Base-by-base conservation (phyloP, 2,329 filamentous ascomycete genomes). In the Diplodia sapinea region DNA sequence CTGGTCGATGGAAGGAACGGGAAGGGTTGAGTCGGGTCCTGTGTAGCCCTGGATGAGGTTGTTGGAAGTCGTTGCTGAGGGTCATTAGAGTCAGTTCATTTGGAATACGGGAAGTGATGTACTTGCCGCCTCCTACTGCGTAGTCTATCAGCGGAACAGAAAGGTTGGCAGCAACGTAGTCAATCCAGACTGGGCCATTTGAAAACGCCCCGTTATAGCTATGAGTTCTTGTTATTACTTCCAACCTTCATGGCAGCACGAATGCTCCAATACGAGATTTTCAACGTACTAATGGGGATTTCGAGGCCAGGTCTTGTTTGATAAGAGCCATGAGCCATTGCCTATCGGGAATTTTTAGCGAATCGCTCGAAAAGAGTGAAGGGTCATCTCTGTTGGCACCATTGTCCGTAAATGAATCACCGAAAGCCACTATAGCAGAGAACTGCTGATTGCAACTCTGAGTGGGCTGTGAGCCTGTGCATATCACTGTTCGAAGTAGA, bases 41-140 rank as follows among this genome's bases (percentile, higher is more conserved):
- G 55, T 59, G 23, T 59, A 59, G 20, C 55, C 55, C 40, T 59
- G 55, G 8, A 59, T 23, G 2, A 59, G 55, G 36, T 33, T 31
- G 13, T 43, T 43, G 1, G 55, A 40, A 0, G 55, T 43, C 11
- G 55, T 59, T 43, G 55, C 55, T 59, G 20, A 15, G 1, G 3
- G 4, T 8, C 4, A n/a, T 59, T 6, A 43, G 40, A 3, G 6
- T 43, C 20, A 15, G 36, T n/a, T 20, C 29, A 9, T 17, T 36
- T 55, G 15, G 13, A 55, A n/a, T 20, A 33, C 20, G 23, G 15
- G 8, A 17, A 26, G n/a, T 13, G 12, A 17, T 17, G 7, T 26
- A 43, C 55, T 15, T 59, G 23, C 55, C 55, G 26, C 55, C 55
- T 26, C 55, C 55, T 26, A 59, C 23, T 8, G 55, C 55, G 55